These are phyloP conservation scores for Kwoniella botswanensis DNA, from an alignment of 768 basidiomycete genomes.

Conservation along the genomic window DNA sequence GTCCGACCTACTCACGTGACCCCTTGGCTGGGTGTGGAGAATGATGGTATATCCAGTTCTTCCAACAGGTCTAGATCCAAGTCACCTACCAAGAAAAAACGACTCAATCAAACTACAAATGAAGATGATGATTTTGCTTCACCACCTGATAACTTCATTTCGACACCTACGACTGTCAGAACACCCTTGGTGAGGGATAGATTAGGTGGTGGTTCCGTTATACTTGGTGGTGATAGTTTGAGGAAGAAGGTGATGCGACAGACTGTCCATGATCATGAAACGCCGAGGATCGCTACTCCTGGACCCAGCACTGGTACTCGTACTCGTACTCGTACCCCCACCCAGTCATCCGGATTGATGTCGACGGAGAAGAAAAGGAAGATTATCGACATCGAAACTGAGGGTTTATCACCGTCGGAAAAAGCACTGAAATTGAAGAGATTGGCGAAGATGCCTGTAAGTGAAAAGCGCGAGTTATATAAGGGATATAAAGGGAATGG, in stretches of 20 bases:
- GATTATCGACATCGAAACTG: conserved; percentile 18
- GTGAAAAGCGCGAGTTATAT: conserved; percentile 44
- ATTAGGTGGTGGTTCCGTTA: not conserved
- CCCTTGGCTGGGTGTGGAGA: conserved; percentile 12
- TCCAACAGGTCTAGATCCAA: not conserved
- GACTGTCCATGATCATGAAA: not conserved
- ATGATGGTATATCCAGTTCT: not conserved
- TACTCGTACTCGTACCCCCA: not conserved
- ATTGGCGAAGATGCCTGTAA: conserved; percentile 33
- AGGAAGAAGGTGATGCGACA: conserved; percentile 18
- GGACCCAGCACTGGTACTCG: not conserved
- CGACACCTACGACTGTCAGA: conserved; percentile 6
- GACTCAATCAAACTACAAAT: not conserved
- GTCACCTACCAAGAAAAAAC: not conserved
- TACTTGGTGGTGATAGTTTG: not conserved
- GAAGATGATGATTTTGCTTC: conserved; percentile 16
- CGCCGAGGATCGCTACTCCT: conserved; percentile 1
- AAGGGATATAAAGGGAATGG: conserved; percentile 52
- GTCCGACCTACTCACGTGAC: conserved; percentile 15
- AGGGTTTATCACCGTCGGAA: conserved; percentile 38
- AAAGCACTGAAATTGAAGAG: conserved; percentile 35
- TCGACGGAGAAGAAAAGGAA: conserved; percentile 14
- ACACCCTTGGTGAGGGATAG: conserved; percentile 25
- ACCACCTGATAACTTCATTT: conserved; percentile 1
- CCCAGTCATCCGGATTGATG: not conserved